A percentile compares a stretch with the other conserved stretches of the same genome.
phyloP scores from a whole-genome alignment of 1,284 basidiomycete species.

The Hemileia vastatrix region DNA sequence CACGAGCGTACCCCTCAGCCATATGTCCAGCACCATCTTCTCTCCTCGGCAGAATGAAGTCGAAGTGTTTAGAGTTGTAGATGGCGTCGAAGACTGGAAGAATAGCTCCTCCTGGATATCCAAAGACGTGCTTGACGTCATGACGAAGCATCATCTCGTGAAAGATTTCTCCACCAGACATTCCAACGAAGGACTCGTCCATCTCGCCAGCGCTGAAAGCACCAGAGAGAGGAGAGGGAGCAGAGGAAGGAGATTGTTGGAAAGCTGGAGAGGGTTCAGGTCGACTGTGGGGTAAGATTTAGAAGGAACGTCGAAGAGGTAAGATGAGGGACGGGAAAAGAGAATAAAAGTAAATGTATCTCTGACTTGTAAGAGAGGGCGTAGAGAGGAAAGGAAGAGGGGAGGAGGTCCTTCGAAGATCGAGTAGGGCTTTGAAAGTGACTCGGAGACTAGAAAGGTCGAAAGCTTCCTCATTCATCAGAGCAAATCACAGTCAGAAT shows the following conservation, averaged over 20 bases:
- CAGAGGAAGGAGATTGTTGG: constrained; percentile 40
- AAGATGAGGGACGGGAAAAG: no score
- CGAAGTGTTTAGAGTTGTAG: constrained; percentile 87
- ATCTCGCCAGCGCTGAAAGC: no score
- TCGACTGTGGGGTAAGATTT: constrained; percentile 26
- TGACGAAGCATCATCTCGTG: constrained; percentile 99
- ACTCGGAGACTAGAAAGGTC: no score
- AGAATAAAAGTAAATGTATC: no score
- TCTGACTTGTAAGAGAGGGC: no score
- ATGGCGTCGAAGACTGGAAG: constrained; percentile 98
- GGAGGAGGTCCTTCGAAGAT: no score
- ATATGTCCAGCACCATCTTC: constrained; percentile 98
- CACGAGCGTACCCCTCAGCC: constrained; percentile 95
- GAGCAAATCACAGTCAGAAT: no score
- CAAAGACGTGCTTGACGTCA: constrained; percentile 89
- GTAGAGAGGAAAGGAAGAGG: no score
- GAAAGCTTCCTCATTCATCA: no score
- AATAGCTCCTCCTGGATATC: constrained; percentile 94
- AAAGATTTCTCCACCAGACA: constrained; percentile 94
- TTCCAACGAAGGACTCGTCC: constrained; percentile 63
- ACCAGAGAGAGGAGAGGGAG: constrained; percentile 25
- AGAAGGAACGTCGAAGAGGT: no score
- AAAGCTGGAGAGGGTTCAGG: constrained; percentile 45
- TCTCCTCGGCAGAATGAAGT: constrained; percentile 88
- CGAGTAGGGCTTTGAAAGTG: no score